phyloP scores from a whole-genome alignment of 139 green algal genomes.

The Coccomyxa sp. region DNA sequence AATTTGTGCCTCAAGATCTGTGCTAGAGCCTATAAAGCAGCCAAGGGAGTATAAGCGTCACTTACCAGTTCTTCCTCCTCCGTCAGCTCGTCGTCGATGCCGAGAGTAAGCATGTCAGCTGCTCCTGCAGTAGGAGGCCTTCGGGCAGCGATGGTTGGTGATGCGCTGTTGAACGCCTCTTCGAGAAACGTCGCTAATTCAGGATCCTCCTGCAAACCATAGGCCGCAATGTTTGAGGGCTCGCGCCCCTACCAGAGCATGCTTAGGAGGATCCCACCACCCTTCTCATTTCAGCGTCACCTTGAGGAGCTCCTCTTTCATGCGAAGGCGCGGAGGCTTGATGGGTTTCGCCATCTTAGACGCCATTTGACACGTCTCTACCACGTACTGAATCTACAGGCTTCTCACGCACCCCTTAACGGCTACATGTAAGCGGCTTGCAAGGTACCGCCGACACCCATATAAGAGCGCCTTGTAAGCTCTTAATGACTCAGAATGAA shows the following conservation, averaged over 20 bases:
- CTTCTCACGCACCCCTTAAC: no score
- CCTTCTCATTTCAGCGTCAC: conserved; percentile 23
- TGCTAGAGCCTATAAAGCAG: background rate
- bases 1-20: background rate
- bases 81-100: conserved; percentile 57
- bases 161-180: conserved; percentile 11
- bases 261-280: no score
- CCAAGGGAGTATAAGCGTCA: background rate
- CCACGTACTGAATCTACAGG: no score
- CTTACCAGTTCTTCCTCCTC: conserved; percentile 67
- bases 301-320: conserved; percentile 77
- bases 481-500: no score
- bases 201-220: conserved; percentile 36
- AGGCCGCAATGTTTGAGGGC: background rate
- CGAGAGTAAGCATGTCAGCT: background rate
- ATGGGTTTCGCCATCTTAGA: no score
- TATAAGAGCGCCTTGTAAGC: no score
- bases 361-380: no score
- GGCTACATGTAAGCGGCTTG: no score
- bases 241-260: no score
- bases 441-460: no score
- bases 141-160: background rate
- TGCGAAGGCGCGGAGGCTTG: conserved; percentile 65
- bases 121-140: background rate
- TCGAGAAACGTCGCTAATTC: conserved; percentile 34